Percentiles rank a stretch among this genome's conserved stretches.
phyloP scores from a whole-genome alignment of 2,329 filamentous ascomycete genomes.

The Harringtonia lauricola region DNA sequence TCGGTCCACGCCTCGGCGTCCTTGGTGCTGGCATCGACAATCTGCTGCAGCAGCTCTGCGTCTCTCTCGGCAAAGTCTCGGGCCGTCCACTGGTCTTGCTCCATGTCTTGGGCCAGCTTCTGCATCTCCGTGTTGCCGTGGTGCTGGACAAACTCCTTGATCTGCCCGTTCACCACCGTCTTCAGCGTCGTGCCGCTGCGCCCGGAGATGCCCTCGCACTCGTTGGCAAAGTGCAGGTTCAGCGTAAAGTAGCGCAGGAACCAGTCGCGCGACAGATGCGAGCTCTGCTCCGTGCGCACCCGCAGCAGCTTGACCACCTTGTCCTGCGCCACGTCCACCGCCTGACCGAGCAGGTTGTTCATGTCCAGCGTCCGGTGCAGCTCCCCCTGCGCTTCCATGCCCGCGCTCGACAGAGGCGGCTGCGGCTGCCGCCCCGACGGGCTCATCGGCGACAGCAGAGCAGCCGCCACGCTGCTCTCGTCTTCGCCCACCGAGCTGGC shows the following conservation, averaged over 20 bases:
- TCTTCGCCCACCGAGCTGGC: constrained; percentile 59
- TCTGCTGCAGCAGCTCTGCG: constrained; percentile 45
- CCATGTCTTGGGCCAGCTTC: constrained; percentile 64
- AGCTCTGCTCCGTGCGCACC: constrained; percentile 64
- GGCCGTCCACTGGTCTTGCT: constrained; percentile 69
- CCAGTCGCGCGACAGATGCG: constrained; percentile 52
- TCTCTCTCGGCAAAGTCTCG: constrained; percentile 61
- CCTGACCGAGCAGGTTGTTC: constrained; percentile 66
- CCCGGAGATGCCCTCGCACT: constrained; percentile 76
- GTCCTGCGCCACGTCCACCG: constrained; percentile 71
- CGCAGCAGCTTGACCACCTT: constrained; percentile 65
- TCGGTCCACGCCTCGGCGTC: constrained; percentile 59
- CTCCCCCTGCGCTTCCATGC: constrained; percentile 55
- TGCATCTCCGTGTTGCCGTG: constrained; percentile 65
- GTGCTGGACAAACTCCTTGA: constrained; percentile 65
- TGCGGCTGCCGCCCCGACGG: constrained; percentile 27
- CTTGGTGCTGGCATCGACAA: constrained; percentile 59
- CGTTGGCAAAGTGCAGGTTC: constrained; percentile 73
- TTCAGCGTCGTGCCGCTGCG: constrained; percentile 66
- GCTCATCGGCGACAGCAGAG: constrained; percentile 40
- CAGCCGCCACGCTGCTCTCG: constrained; percentile 20
- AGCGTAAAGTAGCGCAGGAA: constrained; percentile 77
- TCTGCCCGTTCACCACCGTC: constrained; percentile 69
- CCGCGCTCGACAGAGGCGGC: constrained; percentile 20
- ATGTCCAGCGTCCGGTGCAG: constrained; percentile 68